Base-by-base conservation (phyloP, 176 grass and related monocot genomes). In the Aegilops tauschii region DNA sequence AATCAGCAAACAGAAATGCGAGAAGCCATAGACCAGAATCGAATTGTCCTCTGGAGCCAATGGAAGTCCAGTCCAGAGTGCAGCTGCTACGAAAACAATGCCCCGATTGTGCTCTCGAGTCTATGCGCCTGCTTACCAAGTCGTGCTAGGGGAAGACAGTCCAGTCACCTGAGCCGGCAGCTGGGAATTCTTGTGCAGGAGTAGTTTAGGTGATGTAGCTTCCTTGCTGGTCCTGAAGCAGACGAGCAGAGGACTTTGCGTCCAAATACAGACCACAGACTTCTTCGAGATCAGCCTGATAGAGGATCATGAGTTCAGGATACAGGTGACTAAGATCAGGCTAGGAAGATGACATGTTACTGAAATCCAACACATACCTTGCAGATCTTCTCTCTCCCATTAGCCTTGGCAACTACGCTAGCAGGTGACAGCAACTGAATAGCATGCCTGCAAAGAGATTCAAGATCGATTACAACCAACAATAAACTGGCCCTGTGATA, bases 221-320 rank as follows among this genome's bases (percentile, higher is more conserved):
- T 82, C 94, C 97, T 86, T 99, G 94, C 79, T 97, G 97, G 85
- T 96, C 90, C 78, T 99, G 94, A 80, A 97, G 89, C 71, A 99
- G 86, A 86, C 63, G 93, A n/a, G 90, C 97, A 2, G 97, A 96
- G 12, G 90, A 93, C 88, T 99, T 96, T 5, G 97, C 97, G 68
- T 99, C 97, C 54, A 96, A 88, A 80, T 94, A 96, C 44, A 99
- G 85, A 32, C 73, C 36, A 54, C 80, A 80, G 58, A 96, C 96
- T 91, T 98, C 96, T 36, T 94, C 92, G 11, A 98, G 83, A 91
- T 98, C 94, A 88, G 85, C 85, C 96, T 94, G 47, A 77, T 14
- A 83, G 23, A 76, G 34, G 14, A 59, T 86, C 36, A 86, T 63
- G 61, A 42, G 67, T 79, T 84, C 69, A 76, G 28, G 30, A 76